phyloP scores from a whole-genome alignment of 116 monocot genomes.

The Zostera marina region DNA sequence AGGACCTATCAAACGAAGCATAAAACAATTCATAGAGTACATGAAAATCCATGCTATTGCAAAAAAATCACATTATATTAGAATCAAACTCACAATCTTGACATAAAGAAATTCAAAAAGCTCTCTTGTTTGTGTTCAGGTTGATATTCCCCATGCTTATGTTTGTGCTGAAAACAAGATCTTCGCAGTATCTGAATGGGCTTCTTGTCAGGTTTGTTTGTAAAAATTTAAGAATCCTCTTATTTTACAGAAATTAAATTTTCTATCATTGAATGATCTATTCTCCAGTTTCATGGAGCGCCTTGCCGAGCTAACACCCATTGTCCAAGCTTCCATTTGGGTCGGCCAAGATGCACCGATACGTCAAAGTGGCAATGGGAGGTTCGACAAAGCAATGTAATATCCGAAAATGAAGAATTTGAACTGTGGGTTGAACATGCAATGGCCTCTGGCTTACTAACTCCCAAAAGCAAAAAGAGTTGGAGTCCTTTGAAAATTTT shows the following conservation, averaged over 20 bases:
- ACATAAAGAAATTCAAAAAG: no score
- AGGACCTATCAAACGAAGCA: no score
- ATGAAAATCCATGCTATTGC: no score
- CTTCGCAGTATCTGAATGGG: conserved; percentile 97
- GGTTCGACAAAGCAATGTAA: conserved; percentile 50
- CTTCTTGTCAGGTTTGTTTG: conserved; percentile 58
- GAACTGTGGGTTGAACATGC: conserved; percentile 91
- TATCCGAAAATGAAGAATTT: conserved; percentile 45
- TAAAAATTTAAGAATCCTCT: background rate
- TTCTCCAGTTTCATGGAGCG: conserved; percentile 42
- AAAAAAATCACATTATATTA: no score
- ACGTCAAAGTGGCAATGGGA: conserved; percentile 48
- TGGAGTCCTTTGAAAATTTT: conserved; percentile 89
- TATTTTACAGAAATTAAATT: background rate
- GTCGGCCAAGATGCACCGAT: conserved; percentile 20
- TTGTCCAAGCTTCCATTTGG: conserved; percentile 46
- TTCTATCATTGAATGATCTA: background rate
- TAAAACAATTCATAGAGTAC: no score
- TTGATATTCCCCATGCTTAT: conserved; percentile 86
- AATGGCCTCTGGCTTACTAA: conserved; percentile 55
- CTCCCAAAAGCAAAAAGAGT: conserved; percentile 61
- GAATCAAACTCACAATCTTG: no score
- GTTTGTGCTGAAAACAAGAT: conserved; percentile 96
- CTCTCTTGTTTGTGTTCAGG: conserved; percentile 16
- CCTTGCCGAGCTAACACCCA: conserved; percentile 75